A percentile compares a stretch with the other conserved stretches of the same genome.
Conservation (phyloP, 2,329 filamentous ascomycete genomes). For the Venturia asperata region DNA sequence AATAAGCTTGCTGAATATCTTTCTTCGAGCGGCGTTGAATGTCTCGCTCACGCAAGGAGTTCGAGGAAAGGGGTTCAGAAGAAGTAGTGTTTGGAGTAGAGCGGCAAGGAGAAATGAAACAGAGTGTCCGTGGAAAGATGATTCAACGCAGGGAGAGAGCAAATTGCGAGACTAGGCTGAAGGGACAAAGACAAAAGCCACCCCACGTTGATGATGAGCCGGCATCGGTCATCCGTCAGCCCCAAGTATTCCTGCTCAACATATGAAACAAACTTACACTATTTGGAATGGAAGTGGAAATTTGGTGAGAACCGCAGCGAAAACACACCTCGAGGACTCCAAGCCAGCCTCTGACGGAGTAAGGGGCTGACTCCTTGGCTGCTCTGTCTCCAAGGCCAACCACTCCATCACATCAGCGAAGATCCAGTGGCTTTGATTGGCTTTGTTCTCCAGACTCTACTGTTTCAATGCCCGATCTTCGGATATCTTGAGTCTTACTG, state of each 20-base stretch:
- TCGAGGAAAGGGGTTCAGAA: background rate
- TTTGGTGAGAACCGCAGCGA: background rate
- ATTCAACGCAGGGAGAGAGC: background rate
- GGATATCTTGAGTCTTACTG: background rate
- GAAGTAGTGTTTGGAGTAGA: background rate
- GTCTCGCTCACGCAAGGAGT: background rate
- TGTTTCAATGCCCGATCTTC: slow-evolving; percentile 13
- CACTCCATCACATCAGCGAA: slow-evolving; percentile 1
- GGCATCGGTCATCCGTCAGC: background rate
- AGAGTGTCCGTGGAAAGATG: background rate
- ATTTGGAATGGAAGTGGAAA: background rate
- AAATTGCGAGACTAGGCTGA: background rate
- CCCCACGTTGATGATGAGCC: background rate
- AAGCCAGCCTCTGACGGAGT: slow-evolving; percentile 2
- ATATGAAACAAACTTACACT: background rate
- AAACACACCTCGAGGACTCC: background rate
- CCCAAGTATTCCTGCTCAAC: too few species aligned
- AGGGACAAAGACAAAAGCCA: background rate
- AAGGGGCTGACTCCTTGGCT: slow-evolving; percentile 3
- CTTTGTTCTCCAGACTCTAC: background rate
- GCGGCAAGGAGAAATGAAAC: background rate
- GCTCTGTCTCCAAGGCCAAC: background rate
- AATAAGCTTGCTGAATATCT: background rate
- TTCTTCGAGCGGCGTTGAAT: background rate
- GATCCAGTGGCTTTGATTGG: slow-evolving; percentile 4